These are phyloP conservation scores for Candida glucosophila DNA, from an alignment of 1,139 yeast species.

Conservation along the genomic window DNA sequence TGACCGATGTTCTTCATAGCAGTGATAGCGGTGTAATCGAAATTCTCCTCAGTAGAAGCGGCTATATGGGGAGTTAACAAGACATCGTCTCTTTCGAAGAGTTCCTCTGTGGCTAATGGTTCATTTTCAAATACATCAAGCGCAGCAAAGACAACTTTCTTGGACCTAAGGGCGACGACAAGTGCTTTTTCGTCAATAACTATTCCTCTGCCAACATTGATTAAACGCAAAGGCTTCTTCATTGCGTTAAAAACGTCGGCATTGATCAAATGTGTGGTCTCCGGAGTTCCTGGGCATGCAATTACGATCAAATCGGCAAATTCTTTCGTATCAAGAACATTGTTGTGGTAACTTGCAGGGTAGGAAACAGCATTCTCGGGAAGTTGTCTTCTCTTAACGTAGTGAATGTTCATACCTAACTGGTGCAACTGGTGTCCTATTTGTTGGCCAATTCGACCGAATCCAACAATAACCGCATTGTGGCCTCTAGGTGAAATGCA, in stretches of 20 bases:
- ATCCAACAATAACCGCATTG: constrained; percentile 62
- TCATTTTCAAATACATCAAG: constrained; percentile 74
- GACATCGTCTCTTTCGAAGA: constrained; percentile 58
- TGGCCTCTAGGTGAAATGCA: constrained; percentile 48
- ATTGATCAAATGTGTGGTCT: constrained; percentile 51
- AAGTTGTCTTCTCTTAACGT: constrained; percentile 49
- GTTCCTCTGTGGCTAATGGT: constrained; percentile 48
- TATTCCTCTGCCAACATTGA: constrained; percentile 72
- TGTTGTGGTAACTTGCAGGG: constrained; percentile 36
- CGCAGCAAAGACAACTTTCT: constrained; percentile 70
- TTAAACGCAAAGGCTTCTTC: constrained; percentile 47
- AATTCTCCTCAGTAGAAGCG: constrained; percentile 47
- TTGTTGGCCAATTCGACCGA: constrained; percentile 67
- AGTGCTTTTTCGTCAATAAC: constrained; percentile 69
- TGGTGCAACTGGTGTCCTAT: constrained; percentile 48
- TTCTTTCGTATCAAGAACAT: constrained; percentile 23
- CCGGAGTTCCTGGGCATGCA: constrained; percentile 59
- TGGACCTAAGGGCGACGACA: constrained; percentile 55
- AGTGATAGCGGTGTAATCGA: constrained; percentile 36
- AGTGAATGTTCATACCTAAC: constrained; percentile 62
- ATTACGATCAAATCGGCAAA: constrained; percentile 53
- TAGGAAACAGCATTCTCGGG: constrained; percentile 24
- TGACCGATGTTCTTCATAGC: constrained; percentile 40
- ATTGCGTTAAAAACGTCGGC: constrained; percentile 38
- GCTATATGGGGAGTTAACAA: constrained; percentile 72